Conservation (phyloP, 176 grass and related monocot species). For the Aegilops bicornis region DNA sequence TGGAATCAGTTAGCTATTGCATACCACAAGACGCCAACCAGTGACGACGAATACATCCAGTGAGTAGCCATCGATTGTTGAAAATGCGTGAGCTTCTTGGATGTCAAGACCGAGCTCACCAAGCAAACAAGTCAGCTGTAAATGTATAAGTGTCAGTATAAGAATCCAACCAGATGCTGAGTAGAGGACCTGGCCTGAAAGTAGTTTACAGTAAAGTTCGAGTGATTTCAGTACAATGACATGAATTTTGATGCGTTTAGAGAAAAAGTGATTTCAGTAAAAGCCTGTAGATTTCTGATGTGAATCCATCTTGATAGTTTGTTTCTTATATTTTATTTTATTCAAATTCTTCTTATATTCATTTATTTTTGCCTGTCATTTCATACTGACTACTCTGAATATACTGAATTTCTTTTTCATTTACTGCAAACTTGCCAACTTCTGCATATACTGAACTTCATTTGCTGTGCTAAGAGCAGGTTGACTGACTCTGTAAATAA, state of each 20-base stretch:
- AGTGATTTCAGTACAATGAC: neutral
- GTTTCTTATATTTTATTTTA: neutral
- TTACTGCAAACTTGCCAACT: neutral
- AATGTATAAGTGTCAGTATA: neutral
- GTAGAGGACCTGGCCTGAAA: neutral
- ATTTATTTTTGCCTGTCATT: neutral
- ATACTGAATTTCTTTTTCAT: neutral
- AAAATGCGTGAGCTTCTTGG: slow-evolving; percentile 92
- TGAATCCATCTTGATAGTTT: neutral
- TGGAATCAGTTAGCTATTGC: neutral
- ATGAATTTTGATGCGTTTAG: neutral
- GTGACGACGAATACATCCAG: slow-evolving; percentile 79
- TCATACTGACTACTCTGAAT: neutral
- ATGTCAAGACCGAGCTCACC: slow-evolving; percentile 85
- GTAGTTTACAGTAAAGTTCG: neutral
- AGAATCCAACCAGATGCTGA: neutral
- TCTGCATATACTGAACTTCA: slow-evolving; percentile 4
- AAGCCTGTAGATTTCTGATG: neutral
- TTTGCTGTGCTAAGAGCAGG: neutral
- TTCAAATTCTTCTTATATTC: neutral
- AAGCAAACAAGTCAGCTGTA: slow-evolving; percentile 80
- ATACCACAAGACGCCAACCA: slow-evolving; percentile 82
- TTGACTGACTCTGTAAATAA: neutral
- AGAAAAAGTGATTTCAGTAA: neutral
- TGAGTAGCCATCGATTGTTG: slow-evolving; percentile 82